Percentiles rank a stretch among this genome's conserved stretches.
Conservation (phyloP, 805 yeast species). For the Candida tibetensis region DNA sequence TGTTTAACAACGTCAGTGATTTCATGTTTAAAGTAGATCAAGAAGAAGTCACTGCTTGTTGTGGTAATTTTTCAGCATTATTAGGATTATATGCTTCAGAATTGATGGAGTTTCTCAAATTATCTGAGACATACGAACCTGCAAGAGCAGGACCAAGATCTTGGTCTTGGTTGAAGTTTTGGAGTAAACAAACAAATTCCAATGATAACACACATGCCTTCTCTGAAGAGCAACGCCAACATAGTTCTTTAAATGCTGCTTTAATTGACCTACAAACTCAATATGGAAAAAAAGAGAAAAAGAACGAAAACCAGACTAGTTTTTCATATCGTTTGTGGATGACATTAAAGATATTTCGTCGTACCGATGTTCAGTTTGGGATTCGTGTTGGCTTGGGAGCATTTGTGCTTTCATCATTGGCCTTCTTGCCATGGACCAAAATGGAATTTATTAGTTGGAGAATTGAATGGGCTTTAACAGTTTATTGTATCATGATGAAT, state of each 20-base stretch:
- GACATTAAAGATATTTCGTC: slow-evolving; percentile 48
- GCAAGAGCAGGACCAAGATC: slow-evolving; percentile 23
- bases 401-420: slow-evolving; percentile 59
- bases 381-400: slow-evolving; percentile 79
- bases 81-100: slow-evolving; percentile 63
- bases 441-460: slow-evolving; percentile 60
- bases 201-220: neutral
- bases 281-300: slow-evolving; percentile 12
- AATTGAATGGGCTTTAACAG: slow-evolving; percentile 83
- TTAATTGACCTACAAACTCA: slow-evolving; percentile 29
- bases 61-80: slow-evolving; percentile 73
- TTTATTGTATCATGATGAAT: slow-evolving; percentile 80
- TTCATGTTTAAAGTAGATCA: slow-evolving; percentile 52
- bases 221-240: slow-evolving; percentile 3
- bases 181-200: neutral
- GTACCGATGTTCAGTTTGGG: slow-evolving; percentile 75
- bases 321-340: slow-evolving; percentile 43
- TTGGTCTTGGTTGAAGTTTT: slow-evolving; percentile 48
- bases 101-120: slow-evolving; percentile 45
- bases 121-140: slow-evolving; percentile 40
- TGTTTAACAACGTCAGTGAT: slow-evolving; percentile 37
- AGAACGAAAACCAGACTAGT: slow-evolving; percentile 2
- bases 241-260: slow-evolving; percentile 33
- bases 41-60: slow-evolving; percentile 80
- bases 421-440: slow-evolving; percentile 58